Percentiles rank a stretch among this genome's conserved stretches.
Conservation (phyloP, 352 stramenopile species). For the Globisporangium iwayamae region DNA sequence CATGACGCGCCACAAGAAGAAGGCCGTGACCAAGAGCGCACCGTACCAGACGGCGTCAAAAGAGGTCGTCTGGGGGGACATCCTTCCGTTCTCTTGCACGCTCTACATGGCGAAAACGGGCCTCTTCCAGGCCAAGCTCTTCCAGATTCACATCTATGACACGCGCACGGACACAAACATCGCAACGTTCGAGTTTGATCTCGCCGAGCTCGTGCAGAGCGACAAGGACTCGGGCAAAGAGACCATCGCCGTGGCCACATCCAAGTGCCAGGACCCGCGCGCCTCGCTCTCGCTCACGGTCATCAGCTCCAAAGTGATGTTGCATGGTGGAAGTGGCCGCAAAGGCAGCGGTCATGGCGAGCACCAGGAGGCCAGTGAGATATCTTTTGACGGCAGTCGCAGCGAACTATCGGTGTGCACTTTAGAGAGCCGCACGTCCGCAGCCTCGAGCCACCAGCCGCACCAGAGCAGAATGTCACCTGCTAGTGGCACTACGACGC, state of each 20-base stretch:
- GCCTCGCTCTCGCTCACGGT: constrained; percentile 62
- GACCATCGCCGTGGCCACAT: constrained; percentile 45
- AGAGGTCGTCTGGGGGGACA: constrained; percentile 73
- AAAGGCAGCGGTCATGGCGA: constrained; percentile 9
- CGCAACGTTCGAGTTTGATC: constrained; percentile 64
- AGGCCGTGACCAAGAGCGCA: constrained; percentile 50
- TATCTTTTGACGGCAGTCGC: constrained; percentile 48
- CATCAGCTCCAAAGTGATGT: constrained; percentile 46
- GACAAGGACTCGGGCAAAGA: constrained; percentile 64
- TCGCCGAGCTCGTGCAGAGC: constrained; percentile 59
- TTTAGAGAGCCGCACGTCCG: constrained; percentile 49
- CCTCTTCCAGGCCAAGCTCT: constrained; percentile 66
- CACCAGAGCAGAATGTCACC: constrained; percentile 15
- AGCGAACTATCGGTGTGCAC: constrained; percentile 67
- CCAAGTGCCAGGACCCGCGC: constrained; percentile 60
- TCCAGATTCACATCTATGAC: constrained; percentile 64
- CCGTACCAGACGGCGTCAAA: constrained; percentile 43
- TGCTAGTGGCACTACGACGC: constrained; percentile 9
- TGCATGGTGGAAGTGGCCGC: constrained; percentile 6
- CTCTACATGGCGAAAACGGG: constrained; percentile 75
- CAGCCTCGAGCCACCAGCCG: constrained; percentile 23
- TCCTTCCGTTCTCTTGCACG: constrained; percentile 68
- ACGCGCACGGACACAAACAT: constrained; percentile 48
- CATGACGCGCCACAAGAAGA: constrained; percentile 72
- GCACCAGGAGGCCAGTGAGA: constrained; percentile 27